Base-by-base conservation (phyloP, 805 yeast genomes). In the Starmerella asiatica region DNA sequence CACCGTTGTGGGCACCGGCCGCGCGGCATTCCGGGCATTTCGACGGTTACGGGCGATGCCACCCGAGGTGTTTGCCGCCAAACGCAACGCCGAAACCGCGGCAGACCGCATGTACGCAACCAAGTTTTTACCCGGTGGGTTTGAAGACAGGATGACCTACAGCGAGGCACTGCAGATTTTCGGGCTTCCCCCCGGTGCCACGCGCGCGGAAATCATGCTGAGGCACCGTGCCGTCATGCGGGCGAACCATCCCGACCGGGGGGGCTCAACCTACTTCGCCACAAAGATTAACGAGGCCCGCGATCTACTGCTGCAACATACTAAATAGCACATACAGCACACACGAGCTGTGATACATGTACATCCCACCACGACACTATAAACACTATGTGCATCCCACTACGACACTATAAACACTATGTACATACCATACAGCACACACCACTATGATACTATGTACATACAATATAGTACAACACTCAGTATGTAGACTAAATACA, bases 231-330 rank as follows among this genome's bases (percentile, higher is more conserved):
- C 67, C 51, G 77, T 85, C 53, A 81, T 86, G 91, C 61, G 83
- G 61, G 71, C 79, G 36, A 86, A 86, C 58, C 96, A 86, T 56
- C 96, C 96, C 9, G 96, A 86, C 64, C 80, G 76, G 56, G 95
- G 95, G 26, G 96, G 96, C 2, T 79, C 93, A 9, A 81, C 93
- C 21, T 84, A 71, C 53, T 58, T 86, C 59, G 94, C 96, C 34
- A 76, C 86, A 43, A 86, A 86, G 65, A 79, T 86, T 45, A 86
- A 86, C 58, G 94, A 86, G 62, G 95, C 96, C 8, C 36, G 37
- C 27, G 45, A 43, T 20, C 29, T 41, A 11, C 42, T 47, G n/a
- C 26, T 36, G 32, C 35, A 37, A 14, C 36, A 34, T 8, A 29
- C 37, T 4, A 14, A 19, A n/a, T 34, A 34, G 28, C 14, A 23